Evolutionary conservation across 2,329 filamentous ascomycete genomes (phyloP), one percentile per base, ranked within the genome.

Genomic region (Pseudogymnoascus sp.): DNA sequence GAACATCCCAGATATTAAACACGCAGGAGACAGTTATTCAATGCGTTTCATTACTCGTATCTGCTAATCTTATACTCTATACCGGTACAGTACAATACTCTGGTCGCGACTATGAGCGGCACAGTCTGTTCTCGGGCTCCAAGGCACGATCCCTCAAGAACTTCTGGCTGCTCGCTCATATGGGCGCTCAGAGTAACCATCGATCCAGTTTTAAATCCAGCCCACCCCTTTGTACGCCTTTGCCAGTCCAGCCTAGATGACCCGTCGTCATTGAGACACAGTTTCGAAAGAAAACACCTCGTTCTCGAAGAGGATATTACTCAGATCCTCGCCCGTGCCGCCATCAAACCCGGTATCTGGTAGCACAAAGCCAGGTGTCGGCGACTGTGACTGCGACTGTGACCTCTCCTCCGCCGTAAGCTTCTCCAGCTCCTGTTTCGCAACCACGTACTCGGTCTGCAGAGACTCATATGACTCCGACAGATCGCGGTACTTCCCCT

Each of bases 401-500:
- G 51, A 57, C 16, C 51, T 57, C 51, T 57, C 51, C n/a, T 57
- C 28, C 2, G 28, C 28, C n/a, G 51, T 57, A 45, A 74, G 64
- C 57, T 67, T 66, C 31, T 72, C 69, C 6, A 74, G 64, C 62
- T 74, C 69, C 64, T 70, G 64, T 57, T 73, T 73, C 36, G 71
- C 72, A 45, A 63, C 69, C 13, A 69, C 67, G 65, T 74, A 73
- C 66, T 75, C 72, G 13, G 68, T 60, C 62, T 83, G 80, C 21
- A 85, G 76, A n/a, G 73, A 71, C 28, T 77, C 74, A 70, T 86
- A 85, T 4, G 83, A 83, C 62, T 79, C 77, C 66, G 80, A 79
- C 62, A 87, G 79, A 36, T 79, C 77, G 65, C 80, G 81, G 72
- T 86, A 83, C 68, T 81, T 82, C 23, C 81, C 79, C 66, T 81